These are phyloP conservation scores for Suillus ampliporus DNA, from an alignment of 768 basidiomycete genomes.

Conservation along the genomic window DNA sequence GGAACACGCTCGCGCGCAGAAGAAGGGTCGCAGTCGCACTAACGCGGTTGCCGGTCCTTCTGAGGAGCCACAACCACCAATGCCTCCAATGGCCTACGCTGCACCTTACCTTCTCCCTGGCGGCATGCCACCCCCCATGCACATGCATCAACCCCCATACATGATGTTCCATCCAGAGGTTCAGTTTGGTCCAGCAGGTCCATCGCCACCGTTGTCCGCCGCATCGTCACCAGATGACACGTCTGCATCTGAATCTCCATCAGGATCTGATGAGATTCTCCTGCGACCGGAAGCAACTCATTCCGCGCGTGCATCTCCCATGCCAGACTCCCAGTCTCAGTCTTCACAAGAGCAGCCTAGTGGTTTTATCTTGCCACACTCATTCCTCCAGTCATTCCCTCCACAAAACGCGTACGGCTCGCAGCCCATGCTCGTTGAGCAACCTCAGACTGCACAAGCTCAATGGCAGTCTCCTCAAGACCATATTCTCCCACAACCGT, in stretches of 20 bases:
- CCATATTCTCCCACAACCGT: slow-evolving; percentile 5
- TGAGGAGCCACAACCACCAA: neutral
- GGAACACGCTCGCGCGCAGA: slow-evolving; percentile 39
- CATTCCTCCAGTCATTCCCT: slow-evolving; percentile 5
- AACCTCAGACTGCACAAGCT: slow-evolving; percentile 7
- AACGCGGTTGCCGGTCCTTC: slow-evolving; percentile 16
- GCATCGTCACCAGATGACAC: slow-evolving; percentile 50
- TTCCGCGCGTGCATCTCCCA: slow-evolving; percentile 17
- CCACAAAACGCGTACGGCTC: slow-evolving; percentile 18
- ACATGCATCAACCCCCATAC: slow-evolving; percentile 27
- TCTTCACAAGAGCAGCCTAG: slow-evolving; percentile 16
- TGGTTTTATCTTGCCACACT: slow-evolving; percentile 2
- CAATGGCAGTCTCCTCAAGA: slow-evolving; percentile 14
- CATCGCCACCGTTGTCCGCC: slow-evolving; percentile 60
- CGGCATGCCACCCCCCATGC: slow-evolving; percentile 10
- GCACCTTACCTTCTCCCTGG: slow-evolving; percentile 12
- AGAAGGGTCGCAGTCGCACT: slow-evolving; percentile 26
- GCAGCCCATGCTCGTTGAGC: slow-evolving; percentile 13
- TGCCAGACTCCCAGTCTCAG: slow-evolving; percentile 22
- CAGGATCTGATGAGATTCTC: slow-evolving; percentile 16
- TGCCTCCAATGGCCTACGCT: slow-evolving; percentile 6
- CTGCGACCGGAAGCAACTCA: slow-evolving; percentile 20
- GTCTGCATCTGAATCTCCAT: slow-evolving; percentile 22
- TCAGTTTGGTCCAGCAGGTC: slow-evolving; percentile 43
- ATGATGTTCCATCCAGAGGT: slow-evolving; percentile 32